Base-by-base conservation (phyloP, 306 rosid species). In the Urtica urens region DNA sequence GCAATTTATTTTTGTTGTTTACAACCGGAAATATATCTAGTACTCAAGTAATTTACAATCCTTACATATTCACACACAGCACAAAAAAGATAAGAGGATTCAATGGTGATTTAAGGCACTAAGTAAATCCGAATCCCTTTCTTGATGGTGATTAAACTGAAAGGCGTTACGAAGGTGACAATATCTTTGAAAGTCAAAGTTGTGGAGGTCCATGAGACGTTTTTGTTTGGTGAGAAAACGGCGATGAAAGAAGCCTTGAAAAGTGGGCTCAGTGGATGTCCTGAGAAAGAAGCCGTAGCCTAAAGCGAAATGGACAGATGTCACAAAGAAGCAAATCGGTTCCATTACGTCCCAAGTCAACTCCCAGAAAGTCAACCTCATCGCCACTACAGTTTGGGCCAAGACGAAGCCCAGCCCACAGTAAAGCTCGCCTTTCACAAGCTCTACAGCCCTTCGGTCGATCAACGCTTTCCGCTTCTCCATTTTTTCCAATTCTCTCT, bases 261-360 rank as follows among this genome's bases (percentile, higher is more conserved):
- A 90, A 0, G 79, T 62, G 42, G 95, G 95, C 21, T 90, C 94
- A 0, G 72, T 71, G 43, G 81, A 79, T 16, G 99, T 90, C 23
- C 63, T 47, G 0, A 85, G 60, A 39, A 90, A 90, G 64, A 81
- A 90, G 23, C 53, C 59, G 18, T 81, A 90, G 0, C 79, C 84
- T 0, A 90, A 25, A 15, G 45, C 74, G 27, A 77, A 78, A 39
- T 80, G 59, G 0, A 81, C 14, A 1, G 94, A 79, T 0, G 87
- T 55, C 1, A 67, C 61, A 17, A 90, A 90, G 70, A 90, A 90
- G 58, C 99, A 90, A 23, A 85, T 79, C 55, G 99, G 99, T 37
- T 90, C 99, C 99, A 90, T 90, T 15, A 90, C 95, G 57, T 90
- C 99, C 95, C 99, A 90, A 3, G 76, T 81, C 7, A 90, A 65